These are phyloP conservation scores for Sporisorium reilianum DNA, from an alignment of 1,284 basidiomycete species.

Conservation along the genomic window DNA sequence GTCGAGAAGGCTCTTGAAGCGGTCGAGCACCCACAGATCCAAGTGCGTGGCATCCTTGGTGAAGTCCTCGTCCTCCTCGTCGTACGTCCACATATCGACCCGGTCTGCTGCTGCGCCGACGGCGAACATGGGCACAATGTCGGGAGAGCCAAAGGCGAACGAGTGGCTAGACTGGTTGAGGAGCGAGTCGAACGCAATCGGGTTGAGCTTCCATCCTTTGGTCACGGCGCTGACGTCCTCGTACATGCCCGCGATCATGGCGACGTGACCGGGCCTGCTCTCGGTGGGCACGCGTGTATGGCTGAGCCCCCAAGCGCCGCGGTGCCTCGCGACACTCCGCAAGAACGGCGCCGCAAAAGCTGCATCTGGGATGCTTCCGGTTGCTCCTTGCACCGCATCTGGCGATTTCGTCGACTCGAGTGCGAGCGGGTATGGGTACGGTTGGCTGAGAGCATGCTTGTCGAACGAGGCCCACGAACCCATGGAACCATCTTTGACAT, in stretches of 20 bases:
- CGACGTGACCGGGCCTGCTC: constrained; percentile 86
- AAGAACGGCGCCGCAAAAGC: constrained; percentile 78
- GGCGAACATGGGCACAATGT: constrained; percentile 89
- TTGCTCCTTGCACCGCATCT: background rate
- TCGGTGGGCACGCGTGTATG: constrained; percentile 91
- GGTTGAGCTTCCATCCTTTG: constrained; percentile 89
- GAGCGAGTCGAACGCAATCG: constrained; percentile 88
- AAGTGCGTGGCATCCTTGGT: constrained; percentile 78
- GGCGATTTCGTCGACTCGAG: constrained; percentile 15
- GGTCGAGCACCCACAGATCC: constrained; percentile 83
- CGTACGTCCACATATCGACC: constrained; percentile 82
- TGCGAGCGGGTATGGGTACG: constrained; percentile 30
- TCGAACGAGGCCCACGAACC: constrained; percentile 36
- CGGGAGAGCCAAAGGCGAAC: constrained; percentile 87
- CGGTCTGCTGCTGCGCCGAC: constrained; percentile 77
- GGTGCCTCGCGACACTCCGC: constrained; percentile 75
- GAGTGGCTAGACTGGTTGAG: constrained; percentile 85
- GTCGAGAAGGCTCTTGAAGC: constrained; percentile 73
- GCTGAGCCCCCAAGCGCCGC: constrained; percentile 83
- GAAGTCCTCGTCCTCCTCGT: constrained; percentile 77
- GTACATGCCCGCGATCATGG: constrained; percentile 91
- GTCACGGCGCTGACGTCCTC: constrained; percentile 91
- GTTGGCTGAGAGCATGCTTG: constrained; percentile 23
- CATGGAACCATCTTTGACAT: constrained; percentile 10
- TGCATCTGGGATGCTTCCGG: constrained; percentile 1